These are phyloP conservation scores for Citrus glauca DNA, from an alignment of 345 rosid species.

Conservation along the genomic window DNA sequence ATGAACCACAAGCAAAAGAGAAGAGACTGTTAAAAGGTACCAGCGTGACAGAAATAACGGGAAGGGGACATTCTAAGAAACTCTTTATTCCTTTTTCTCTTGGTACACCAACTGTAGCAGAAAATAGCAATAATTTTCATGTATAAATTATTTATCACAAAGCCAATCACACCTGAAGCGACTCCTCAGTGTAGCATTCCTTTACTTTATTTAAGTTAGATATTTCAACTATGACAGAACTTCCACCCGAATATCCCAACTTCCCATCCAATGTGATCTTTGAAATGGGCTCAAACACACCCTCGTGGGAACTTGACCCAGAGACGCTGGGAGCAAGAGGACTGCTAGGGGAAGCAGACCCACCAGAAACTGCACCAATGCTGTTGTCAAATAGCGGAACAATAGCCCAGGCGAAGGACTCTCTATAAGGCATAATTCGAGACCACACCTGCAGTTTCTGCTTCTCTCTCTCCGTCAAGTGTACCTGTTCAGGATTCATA, in stretches of 20 bases:
- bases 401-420: conserved; percentile 97
- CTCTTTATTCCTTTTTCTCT: neutral
- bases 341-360: conserved; percentile 95
- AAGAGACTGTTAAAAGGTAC: conserved; percentile 8
- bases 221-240: conserved; percentile 86
- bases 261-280: conserved; percentile 90
- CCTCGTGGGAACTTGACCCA: conserved; percentile 83
- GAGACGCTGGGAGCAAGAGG: conserved; percentile 89
- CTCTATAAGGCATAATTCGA: conserved; percentile 94
- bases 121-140: neutral
- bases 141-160: neutral
- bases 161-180: conserved; percentile 66
- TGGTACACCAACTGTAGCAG: neutral
- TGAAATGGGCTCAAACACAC: conserved; percentile 67
- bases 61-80: neutral
- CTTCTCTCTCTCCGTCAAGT: conserved; percentile 89
- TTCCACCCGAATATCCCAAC: conserved; percentile 75
- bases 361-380: conserved; percentile 67
- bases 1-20: conserved; percentile 12
- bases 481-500: conserved; percentile 53
- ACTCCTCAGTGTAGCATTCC: conserved; percentile 92
- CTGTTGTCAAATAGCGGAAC: conserved; percentile 95
- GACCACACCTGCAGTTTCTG: conserved; percentile 99
- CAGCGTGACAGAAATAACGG: neutral
- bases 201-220: conserved; percentile 94